Conservation (phyloP, 371 early-diverging fungal genomes). For the Nematocida minor region DNA sequence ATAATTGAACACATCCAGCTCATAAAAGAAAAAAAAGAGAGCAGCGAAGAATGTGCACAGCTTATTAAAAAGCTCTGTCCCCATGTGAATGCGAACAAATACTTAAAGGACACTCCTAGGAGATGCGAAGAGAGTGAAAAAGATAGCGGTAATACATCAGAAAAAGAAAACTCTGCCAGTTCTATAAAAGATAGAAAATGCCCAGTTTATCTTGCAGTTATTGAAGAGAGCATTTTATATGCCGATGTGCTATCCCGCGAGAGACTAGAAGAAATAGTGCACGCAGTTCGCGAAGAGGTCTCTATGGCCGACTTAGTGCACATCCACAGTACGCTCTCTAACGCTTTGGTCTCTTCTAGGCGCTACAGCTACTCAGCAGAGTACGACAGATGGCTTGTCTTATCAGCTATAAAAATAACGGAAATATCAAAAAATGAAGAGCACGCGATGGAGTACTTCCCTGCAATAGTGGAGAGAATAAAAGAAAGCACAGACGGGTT, state of each 20-base stretch:
- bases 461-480: conserved; percentile 7
- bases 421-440: background rate
- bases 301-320: background rate
- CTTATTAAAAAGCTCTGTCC: background rate
- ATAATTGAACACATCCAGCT: background rate
- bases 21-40: background rate
- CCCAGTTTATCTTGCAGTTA: background rate
- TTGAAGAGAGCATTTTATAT: background rate
- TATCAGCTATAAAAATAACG: conserved; percentile 13
- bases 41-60: background rate
- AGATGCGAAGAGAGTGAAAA: no score
- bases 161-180: background rate
- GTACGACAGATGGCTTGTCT: conserved; percentile 47
- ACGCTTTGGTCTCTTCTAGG: conserved; percentile 10
- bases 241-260: background rate
- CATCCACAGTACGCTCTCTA: background rate
- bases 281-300: background rate
- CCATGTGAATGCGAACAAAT: background rate
- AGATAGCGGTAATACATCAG: no score
- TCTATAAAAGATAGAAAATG: background rate
- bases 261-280: background rate
- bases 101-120: background rate
- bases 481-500: background rate
- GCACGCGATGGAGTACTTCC: conserved; percentile 22
- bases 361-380: conserved; percentile 11